A percentile compares a stretch with the other conserved stretches of the same genome.
These are phyloP conservation scores for Chrysanthemum lavandulifolium DNA, from an alignment of 129 eudicot species.

Conservation along the genomic window DNA sequence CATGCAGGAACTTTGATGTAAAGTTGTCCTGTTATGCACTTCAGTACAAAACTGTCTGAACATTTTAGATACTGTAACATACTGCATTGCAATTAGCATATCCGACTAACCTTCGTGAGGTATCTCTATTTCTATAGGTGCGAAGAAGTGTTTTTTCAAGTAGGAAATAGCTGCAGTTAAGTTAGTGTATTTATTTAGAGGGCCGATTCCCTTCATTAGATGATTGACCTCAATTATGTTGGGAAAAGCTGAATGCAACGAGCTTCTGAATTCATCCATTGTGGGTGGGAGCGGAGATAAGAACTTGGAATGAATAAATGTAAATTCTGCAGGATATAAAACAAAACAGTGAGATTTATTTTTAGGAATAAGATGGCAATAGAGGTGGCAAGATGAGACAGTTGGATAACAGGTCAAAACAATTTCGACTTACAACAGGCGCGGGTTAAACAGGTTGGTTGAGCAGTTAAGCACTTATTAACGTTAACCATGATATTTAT, in stretches of 20 bases:
- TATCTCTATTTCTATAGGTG: constrained; percentile 62
- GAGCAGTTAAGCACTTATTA: too few relatives aligned
- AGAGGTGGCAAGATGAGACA: too few relatives aligned
- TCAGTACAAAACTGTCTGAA: too few relatives aligned
- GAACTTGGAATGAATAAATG: constrained; percentile 79
- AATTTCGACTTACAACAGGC: too few relatives aligned
- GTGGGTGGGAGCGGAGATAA: constrained; percentile 77
- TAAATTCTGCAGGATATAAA: constrained; percentile 58
- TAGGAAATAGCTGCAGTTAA: constrained; percentile 61
- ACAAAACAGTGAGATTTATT: neutral
- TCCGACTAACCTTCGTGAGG: constrained; percentile 58
- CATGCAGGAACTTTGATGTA: neutral
- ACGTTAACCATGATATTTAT: too few relatives aligned
- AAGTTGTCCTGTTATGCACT: neutral
- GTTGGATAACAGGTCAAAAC: too few relatives aligned
- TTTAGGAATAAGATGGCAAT: neutral
- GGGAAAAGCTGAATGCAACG: constrained; percentile 57
- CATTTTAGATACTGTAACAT: too few relatives aligned
- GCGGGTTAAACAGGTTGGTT: too few relatives aligned
- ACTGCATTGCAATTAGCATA: too few relatives aligned
- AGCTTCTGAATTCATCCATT: constrained; percentile 57
- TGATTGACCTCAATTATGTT: constrained; percentile 63
- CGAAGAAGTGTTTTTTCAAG: constrained; percentile 55
- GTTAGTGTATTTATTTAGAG: constrained; percentile 39
- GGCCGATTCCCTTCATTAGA: constrained; percentile 77